Conservation (phyloP, 176 grass and related monocot genomes). For the Typha latifolia region DNA sequence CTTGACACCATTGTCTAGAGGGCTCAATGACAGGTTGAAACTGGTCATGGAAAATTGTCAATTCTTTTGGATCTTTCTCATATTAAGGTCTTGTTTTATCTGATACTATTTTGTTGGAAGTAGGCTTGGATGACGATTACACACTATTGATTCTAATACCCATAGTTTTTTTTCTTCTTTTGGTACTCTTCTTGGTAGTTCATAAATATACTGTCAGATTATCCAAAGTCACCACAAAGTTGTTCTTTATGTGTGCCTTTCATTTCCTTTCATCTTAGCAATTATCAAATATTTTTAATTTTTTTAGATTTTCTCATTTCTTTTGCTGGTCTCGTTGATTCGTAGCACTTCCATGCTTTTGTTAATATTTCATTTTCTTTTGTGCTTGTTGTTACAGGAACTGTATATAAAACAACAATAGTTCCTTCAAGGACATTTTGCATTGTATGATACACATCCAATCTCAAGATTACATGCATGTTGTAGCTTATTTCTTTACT, state of each 20-base stretch:
- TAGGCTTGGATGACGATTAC: not conserved
- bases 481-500: slow-evolving; percentile 7
- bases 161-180: too few relatives aligned
- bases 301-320: not conserved
- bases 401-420: slow-evolving; percentile 88
- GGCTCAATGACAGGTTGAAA: too few relatives aligned
- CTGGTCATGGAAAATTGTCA: too few relatives aligned
- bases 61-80: too few relatives aligned
- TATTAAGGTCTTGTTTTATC: too few relatives aligned
- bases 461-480: slow-evolving; percentile 15
- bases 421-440: slow-evolving; percentile 97
- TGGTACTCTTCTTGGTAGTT: too few relatives aligned
- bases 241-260: too few relatives aligned
- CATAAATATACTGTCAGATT: too few relatives aligned
- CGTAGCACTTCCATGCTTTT: slow-evolving; percentile 6
- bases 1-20: too few relatives aligned
- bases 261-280: not conserved
- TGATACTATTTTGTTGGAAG: not conserved
- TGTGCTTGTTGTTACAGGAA: slow-evolving; percentile 52
- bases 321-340: slow-evolving; percentile 6
- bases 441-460: slow-evolving; percentile 47
- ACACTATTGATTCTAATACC: too few relatives aligned
- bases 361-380: slow-evolving; percentile 2
- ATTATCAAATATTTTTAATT: slow-evolving; percentile 1
- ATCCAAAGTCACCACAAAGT: too few relatives aligned